Evolutionary conservation across 345 rosid species (phyloP).

Genomic region (Eucalyptus guilfoylei): DNA sequence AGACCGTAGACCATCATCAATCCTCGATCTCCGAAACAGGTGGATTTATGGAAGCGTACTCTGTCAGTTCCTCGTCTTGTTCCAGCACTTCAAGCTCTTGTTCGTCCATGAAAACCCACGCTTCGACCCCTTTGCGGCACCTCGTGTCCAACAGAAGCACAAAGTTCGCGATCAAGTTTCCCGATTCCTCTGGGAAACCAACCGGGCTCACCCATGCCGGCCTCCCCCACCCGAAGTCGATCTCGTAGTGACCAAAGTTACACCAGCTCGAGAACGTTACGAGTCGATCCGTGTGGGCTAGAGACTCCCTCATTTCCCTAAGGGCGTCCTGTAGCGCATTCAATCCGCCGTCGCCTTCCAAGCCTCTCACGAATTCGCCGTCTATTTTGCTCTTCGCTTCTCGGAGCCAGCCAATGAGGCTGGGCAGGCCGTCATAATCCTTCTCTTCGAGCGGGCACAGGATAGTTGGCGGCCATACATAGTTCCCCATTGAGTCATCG

Average conservation of each 20-base stretch:
- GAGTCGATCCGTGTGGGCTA: background rate
- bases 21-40: no score
- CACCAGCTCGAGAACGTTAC: background rate
- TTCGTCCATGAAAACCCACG: no score
- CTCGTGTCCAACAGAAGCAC: no score
- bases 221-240: constrained; percentile 12
- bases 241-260: background rate
- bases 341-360: background rate
- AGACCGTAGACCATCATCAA: no score
- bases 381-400: background rate
- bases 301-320: background rate
- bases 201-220: background rate
- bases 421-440: background rate
- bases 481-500: background rate
- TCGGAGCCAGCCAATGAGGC: background rate
- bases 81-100: no score
- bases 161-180: no score
- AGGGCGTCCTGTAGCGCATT: background rate
- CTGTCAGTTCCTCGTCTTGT: no score
- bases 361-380: background rate
- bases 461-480: background rate
- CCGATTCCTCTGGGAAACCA: background rate
- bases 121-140: no score
- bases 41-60: no score
- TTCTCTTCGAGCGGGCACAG: background rate